Evolutionary conservation across 495 filamentous ascomycete species (phyloP).

Genomic region (Talaromyces nanjingensis): DNA sequence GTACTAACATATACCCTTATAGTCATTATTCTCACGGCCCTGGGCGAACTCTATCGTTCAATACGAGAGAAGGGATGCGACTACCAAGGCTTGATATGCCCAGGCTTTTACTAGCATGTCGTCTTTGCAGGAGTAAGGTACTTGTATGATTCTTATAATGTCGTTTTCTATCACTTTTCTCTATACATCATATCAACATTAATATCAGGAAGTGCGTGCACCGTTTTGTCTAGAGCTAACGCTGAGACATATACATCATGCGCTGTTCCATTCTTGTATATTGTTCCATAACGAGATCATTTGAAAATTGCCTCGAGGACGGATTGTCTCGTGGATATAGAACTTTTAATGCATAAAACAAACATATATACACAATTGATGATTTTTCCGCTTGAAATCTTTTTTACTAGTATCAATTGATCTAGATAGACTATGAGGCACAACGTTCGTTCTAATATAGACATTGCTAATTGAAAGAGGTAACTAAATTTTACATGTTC

Average conservation of each 20-base stretch:
- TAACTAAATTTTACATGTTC: background rate
- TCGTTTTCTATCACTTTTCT: background rate
- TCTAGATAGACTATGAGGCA: background rate
- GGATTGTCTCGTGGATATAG: background rate
- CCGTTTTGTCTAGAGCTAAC: background rate
- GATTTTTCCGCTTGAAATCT: background rate
- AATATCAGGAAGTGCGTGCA: background rate
- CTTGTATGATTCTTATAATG: slow-evolving; percentile 11
- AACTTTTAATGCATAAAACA: slow-evolving; percentile 1
- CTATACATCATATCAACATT: background rate
- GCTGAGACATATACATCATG: background rate
- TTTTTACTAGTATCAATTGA: background rate
- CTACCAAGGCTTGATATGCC: slow-evolving; percentile 3
- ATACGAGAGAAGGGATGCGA: slow-evolving; percentile 27
- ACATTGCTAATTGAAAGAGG: background rate
- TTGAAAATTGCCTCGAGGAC: background rate
- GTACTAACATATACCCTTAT: background rate
- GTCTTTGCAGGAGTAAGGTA: slow-evolving; percentile 8
- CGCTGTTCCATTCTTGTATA: slow-evolving; percentile 2
- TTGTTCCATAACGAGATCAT: background rate
- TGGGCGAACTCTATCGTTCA: slow-evolving; percentile 34
- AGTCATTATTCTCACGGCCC: slow-evolving; percentile 49
- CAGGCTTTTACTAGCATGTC: background rate
- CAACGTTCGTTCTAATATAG: background rate
- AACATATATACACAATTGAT: background rate